A percentile compares a stretch with the other conserved stretches of the same genome.
These are phyloP conservation scores for Breviolum minutum DNA, from an alignment of 73 alveolate species.

Conservation along the genomic window DNA sequence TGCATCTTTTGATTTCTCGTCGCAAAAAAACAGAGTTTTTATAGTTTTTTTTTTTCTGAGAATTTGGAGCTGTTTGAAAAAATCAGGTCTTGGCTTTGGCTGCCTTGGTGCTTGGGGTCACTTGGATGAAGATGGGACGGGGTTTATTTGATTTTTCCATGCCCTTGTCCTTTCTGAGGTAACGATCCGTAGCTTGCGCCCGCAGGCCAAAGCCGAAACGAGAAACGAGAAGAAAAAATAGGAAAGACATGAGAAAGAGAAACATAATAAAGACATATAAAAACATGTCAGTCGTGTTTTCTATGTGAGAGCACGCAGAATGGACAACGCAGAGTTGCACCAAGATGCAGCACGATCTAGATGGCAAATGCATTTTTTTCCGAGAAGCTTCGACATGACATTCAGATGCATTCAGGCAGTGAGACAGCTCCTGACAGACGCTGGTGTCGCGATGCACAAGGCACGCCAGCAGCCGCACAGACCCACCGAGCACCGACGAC, in stretches of 20 bases:
- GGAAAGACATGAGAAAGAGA: too few species aligned
- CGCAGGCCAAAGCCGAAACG: background rate
- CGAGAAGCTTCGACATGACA: background rate
- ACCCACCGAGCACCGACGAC: background rate
- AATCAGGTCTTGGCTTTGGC: constrained; percentile 36
- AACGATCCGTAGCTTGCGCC: constrained; percentile 29
- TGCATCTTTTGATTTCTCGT: background rate
- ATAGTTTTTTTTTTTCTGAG: too few species aligned
- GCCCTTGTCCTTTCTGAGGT: background rate
- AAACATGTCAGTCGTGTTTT: too few species aligned
- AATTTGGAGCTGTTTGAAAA: background rate
- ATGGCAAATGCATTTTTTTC: too few species aligned
- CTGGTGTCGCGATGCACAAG: constrained; percentile 90
- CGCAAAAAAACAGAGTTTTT: background rate
- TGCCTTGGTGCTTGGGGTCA: constrained; percentile 44
- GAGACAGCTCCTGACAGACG: constrained; percentile 49
- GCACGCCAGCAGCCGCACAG: background rate
- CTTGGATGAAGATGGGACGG: too few species aligned
- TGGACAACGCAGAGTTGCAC: too few species aligned
- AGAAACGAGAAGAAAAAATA: too few species aligned
- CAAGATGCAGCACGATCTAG: too few species aligned
- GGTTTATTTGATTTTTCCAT: too few species aligned
- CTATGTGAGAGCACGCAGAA: too few species aligned
- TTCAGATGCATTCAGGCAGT: background rate
- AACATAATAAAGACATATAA: too few species aligned